Evolutionary conservation across 495 filamentous ascomycete species (phyloP), one percentile per base, ranked within the genome.

Genomic region (Neurospora africana): DNA sequence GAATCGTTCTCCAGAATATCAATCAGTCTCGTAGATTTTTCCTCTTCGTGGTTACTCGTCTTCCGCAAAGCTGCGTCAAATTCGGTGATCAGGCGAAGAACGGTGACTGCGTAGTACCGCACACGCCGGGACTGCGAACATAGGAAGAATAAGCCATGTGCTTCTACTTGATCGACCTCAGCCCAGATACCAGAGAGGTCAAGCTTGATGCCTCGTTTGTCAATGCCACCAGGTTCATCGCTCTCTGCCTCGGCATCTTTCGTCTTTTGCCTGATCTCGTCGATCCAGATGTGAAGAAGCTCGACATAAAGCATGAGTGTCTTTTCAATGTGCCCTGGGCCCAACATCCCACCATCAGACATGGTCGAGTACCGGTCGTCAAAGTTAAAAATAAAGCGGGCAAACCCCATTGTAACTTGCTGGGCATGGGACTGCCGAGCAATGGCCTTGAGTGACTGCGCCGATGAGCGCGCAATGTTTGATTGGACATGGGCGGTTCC

Each of bases 281-380:
- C 94, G 37, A 97, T 95, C 95, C 95, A 99, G 53, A 99, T 98
- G 71, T 91, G 87, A 39, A 99, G 84, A 10, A 98, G 83, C 79
- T 99, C 94, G 61, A 99, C 92, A 78, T 98, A 99, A 0, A 99
- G 86, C 73, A 89, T 89, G 21, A 99, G 79, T 4, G 96, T 98
- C 72, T 91, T 97, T 77, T 99, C 96, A 69, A 99, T 97, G 78
- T 99, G 96, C 11, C 90, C 92, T 33, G 93, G 90, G 7, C 95
- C 95, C 33, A 99, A 88, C 92, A 99, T 94, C 4, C 96, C 95
- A 58, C 97, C 94, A 76, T 98, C 96, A 10, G 94, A 97, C 91
- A 97, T 97, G 27, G 95, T 98, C 1, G 94, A 93, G 80, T 98
- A 98, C 36, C 93, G 90, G 74, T 95, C 93, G 81, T 99, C 96